Evolutionary conservation across 2,329 filamentous ascomycete species (phyloP).

Genomic region (Colletotrichum paranaense): DNA sequence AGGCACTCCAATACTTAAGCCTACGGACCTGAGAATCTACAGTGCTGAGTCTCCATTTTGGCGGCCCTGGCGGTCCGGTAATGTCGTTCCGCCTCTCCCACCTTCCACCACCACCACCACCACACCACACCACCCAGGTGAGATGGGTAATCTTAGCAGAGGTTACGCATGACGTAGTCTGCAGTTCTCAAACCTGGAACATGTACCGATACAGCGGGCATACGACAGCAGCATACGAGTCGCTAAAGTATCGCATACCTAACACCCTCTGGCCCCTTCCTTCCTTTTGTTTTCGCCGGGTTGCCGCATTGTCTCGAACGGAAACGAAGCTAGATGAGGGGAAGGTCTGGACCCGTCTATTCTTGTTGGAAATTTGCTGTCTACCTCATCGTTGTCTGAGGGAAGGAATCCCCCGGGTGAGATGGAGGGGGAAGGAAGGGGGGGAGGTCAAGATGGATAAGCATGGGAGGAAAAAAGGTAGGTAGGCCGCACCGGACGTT

Average conservation of each 20-base stretch:
- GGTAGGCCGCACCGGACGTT: background rate
- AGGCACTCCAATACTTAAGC: background rate
- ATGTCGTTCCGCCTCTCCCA: background rate
- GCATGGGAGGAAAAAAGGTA: background rate
- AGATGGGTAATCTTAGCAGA: conserved; percentile 9
- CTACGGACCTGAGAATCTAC: background rate
- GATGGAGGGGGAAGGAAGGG: conserved; percentile 38
- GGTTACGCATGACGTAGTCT: conserved; percentile 29
- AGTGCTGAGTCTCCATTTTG: background rate
- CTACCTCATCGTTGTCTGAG: conserved; percentile 6
- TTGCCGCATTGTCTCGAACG: conserved; percentile 14
- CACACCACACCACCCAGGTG: too few relatives aligned
- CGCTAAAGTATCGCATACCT: background rate
- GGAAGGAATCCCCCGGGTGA: conserved; percentile 28
- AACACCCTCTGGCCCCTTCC: background rate
- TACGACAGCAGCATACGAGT: background rate
- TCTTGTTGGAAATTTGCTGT: background rate
- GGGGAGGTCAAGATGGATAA: background rate
- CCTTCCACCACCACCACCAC: background rate
- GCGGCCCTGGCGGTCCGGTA: background rate
- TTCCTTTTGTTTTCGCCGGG: background rate
- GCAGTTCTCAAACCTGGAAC: conserved; percentile 28
- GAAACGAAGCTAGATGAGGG: conserved; percentile 5
- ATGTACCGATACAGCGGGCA: background rate
- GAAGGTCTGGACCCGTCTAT: background rate